Evolutionary conservation across 1,284 basidiomycete species (phyloP), one percentile per base, ranked within the genome.

Genomic region (Melampsora abietis-canadensis): DNA sequence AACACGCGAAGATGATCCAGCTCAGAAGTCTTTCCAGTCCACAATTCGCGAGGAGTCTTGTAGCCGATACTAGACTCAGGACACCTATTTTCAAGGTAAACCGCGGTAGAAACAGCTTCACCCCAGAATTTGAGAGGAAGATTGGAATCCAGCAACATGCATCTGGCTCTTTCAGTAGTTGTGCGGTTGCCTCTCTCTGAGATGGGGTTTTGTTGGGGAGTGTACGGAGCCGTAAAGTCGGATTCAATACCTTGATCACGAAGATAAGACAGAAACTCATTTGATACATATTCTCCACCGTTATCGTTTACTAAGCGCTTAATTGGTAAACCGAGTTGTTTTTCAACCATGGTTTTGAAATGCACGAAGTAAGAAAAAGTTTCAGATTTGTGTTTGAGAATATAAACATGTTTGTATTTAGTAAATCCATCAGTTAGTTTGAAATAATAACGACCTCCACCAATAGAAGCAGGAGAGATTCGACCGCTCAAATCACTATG

Each of bases 1-100:
- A 61, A 61, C 4, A 34, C 17, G 4, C 30, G 5, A 19, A 61
- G 30, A 61, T 61, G 59, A 17, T 61, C 30, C 24, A 61, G 19
- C 4, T 2, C 8, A 7, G 5, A 6, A 8, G 6, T 6, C 24
- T 24, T 61, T 4, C 30, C 30, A 61, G 15, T 19, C 59, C 34
- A 64, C 19, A 21, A n/a, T 12, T 51, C 48, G 3, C 21, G 3
- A 19, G 48, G 48, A 24, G 17, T 4, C 12, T 51, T 51, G 5
- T 5, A 34, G n/a, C 34, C 34, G 24, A 64, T 27, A 21, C 34
- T 37, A 8, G 19, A 6, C 30, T 44, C n/a, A 17, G 80, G 77
- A 0, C 80, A 79, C 0, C 80, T 77, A 74, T 84, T 84, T 46
- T 78, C 77, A 1, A 84, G 40, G 79, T 81, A 84, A 8, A 79